Conservation (phyloP, 345 rosid species). For the Aquilaria sinensis region DNA sequence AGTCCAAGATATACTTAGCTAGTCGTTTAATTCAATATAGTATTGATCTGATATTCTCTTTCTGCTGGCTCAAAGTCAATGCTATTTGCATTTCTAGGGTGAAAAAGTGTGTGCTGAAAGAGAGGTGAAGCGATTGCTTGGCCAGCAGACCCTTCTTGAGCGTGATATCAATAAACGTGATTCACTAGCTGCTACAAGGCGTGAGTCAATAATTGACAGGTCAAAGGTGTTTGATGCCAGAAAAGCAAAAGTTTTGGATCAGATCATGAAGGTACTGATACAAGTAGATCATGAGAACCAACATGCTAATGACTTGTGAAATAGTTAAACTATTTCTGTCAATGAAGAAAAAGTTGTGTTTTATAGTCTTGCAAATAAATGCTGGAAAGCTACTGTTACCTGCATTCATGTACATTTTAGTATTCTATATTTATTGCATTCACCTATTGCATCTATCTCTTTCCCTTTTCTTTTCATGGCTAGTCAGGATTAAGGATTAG, state of each 20-base stretch:
- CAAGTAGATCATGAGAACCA: too few species aligned
- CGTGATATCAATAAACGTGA: conserved; percentile 83
- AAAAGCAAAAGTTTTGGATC: conserved; percentile 37
- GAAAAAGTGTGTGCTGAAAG: conserved; percentile 84
- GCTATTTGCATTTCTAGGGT: conserved; percentile 38
- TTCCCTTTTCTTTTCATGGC: too few species aligned
- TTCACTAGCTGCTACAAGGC: conserved; percentile 66
- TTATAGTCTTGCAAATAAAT: too few species aligned
- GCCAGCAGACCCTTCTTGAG: conserved; percentile 77
- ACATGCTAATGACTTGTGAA: too few species aligned
- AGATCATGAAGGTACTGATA: conserved; percentile 42
- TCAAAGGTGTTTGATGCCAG: conserved; percentile 40
- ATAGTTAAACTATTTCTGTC: too few species aligned
- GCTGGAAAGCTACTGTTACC: too few species aligned
- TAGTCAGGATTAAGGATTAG: too few species aligned
- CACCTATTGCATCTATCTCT: too few species aligned
- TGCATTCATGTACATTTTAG: too few species aligned
- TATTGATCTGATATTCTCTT: not conserved
- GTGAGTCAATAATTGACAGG: conserved; percentile 56
- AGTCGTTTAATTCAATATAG: conserved; percentile 1
- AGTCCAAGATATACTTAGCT: conserved; percentile 3
- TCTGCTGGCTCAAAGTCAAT: not conserved
- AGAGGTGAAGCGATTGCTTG: conserved; percentile 60
- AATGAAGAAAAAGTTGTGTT: too few species aligned
- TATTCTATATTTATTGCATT: too few species aligned